These are phyloP conservation scores for Penicillium sp. DNA, from an alignment of 2,329 filamentous ascomycete species.

Conservation along the genomic window DNA sequence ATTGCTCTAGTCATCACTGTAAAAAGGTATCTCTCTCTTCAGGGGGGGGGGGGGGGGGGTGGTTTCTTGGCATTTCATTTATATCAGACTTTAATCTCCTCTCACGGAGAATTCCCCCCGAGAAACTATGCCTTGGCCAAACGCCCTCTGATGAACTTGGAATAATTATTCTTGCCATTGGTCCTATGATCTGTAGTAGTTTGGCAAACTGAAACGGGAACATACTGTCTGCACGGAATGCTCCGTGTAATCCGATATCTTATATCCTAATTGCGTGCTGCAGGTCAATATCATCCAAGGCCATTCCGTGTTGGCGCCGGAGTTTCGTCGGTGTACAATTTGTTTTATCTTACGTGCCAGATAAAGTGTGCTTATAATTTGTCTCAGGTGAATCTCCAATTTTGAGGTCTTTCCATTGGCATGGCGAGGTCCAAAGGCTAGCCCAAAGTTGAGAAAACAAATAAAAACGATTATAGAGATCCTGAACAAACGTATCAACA, in stretches of 20 bases:
- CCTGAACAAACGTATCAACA: not conserved
- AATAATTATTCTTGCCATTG: not conserved
- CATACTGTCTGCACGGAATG: not conserved
- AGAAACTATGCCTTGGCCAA: not conserved
- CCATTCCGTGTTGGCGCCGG: not conserved
- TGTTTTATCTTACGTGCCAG: slow-evolving; percentile 2
- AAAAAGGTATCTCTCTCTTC: not conserved
- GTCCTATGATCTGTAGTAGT: not conserved
- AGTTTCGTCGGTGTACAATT: not conserved
- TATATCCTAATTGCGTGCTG: not conserved
- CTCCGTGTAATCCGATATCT: not conserved
- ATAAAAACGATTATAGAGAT: not conserved
- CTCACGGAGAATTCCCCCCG: slow-evolving; percentile 3
- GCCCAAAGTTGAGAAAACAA: not conserved
- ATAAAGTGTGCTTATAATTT: not conserved
- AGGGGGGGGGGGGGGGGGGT: not conserved
- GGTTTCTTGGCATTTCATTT: slow-evolving; percentile 19
- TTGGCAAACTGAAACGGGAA: not conserved
- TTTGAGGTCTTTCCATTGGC: not conserved
- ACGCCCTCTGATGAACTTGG: not conserved
- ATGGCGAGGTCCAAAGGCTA: not conserved
- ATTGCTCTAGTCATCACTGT: not conserved
- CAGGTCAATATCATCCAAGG: not conserved
- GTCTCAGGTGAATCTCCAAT: not conserved
- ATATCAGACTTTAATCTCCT: slow-evolving; percentile 19